Conservation (phyloP, 202 grass and related monocot genomes). For the Schoenoplectus triqueter region DNA sequence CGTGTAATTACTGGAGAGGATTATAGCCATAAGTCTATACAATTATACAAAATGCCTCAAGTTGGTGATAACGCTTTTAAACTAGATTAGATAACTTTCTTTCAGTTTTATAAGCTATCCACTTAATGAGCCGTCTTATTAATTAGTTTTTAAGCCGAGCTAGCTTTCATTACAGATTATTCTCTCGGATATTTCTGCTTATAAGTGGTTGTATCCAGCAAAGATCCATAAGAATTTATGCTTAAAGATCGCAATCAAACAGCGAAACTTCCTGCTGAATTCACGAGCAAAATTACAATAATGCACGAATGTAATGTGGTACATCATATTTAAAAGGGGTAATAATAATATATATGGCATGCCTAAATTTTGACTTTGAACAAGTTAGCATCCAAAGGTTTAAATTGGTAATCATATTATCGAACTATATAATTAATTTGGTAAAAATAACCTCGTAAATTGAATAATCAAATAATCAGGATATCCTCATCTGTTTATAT, state of each 20-base stretch:
- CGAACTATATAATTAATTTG: too few species aligned
- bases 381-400: too few species aligned
- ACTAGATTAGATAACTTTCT: conserved; percentile 26
- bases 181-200: not conserved
- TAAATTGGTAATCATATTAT: too few species aligned
- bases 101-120: conserved; percentile 24
- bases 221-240: not conserved
- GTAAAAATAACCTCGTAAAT: too few species aligned
- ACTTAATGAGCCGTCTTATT: not conserved
- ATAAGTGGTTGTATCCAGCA: not conserved
- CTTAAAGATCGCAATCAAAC: not conserved
- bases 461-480: too few species aligned
- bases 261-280: not conserved
- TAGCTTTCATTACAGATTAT: conserved; percentile 25
- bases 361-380: too few species aligned
- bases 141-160: not conserved
- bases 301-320: not conserved
- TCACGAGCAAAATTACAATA: not conserved
- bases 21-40: not conserved
- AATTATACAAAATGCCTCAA: not conserved
- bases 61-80: conserved; percentile 16
- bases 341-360: too few species aligned
- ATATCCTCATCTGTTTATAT: too few species aligned
- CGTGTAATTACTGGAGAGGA: not conserved
- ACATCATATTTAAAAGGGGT: not conserved